Evolutionary conservation across 805 yeast species (phyloP).

Genomic region (Nakazawaea wyomingensis): DNA sequence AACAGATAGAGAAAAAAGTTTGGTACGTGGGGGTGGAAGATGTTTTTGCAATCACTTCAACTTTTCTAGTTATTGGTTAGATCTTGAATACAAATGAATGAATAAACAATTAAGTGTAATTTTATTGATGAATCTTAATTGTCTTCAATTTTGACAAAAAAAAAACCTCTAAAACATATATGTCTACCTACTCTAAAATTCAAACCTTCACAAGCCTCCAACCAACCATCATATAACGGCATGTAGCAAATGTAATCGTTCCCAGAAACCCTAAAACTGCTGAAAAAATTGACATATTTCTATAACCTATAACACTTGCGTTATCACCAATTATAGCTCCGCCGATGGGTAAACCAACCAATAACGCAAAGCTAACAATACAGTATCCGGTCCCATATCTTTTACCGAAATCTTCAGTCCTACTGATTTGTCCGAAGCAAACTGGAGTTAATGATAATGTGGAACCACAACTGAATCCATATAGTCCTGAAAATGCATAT

Average conservation of each 20-base stretch:
- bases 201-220: conserved; percentile 7
- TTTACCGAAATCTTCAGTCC: conserved; percentile 61
- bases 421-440: conserved; percentile 63
- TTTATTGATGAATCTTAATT: too few relatives aligned
- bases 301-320: conserved; percentile 4
- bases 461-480: conserved; percentile 59
- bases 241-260: neutral
- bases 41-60: too few relatives aligned
- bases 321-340: conserved; percentile 13
- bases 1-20: too few relatives aligned
- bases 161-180: too few relatives aligned
- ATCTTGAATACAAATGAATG: too few relatives aligned
- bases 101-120: too few relatives aligned
- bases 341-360: conserved; percentile 45
- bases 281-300: conserved; percentile 10
- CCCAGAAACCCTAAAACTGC: conserved; percentile 8
- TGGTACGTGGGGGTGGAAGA: too few relatives aligned
- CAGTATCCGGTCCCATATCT: conserved; percentile 66
- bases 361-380: conserved; percentile 35
- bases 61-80: too few relatives aligned
- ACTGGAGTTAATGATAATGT: conserved; percentile 63
- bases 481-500: conserved; percentile 46
- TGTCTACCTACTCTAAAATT: too few relatives aligned
- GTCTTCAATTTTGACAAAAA: too few relatives aligned
- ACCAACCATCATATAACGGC: conserved; percentile 8